Evolutionary conservation across 1,284 basidiomycete genomes (phyloP).

Genomic region (Vanrija sp.): DNA sequence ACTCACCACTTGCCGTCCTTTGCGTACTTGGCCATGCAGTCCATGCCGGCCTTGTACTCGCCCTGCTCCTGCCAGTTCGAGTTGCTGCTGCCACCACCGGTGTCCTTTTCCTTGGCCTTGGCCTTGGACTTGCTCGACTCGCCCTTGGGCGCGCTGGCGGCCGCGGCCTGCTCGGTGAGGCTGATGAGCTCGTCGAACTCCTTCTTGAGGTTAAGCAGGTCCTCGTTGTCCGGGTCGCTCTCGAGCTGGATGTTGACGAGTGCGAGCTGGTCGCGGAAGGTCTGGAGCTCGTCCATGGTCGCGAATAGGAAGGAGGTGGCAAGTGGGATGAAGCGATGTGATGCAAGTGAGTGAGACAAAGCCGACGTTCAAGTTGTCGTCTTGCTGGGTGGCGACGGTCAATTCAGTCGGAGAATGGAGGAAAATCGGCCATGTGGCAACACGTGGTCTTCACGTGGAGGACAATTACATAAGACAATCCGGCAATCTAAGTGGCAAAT

Average conservation of each 20-base stretch:
- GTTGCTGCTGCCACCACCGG: slow-evolving; percentile 6
- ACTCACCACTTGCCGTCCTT: slow-evolving; percentile 70
- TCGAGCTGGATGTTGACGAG: slow-evolving; percentile 84
- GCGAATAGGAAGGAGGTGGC: too few relatives aligned
- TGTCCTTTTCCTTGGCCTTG: slow-evolving; percentile 18
- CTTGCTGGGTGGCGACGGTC: too few relatives aligned
- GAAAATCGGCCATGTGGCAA: too few relatives aligned
- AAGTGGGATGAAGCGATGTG: too few relatives aligned
- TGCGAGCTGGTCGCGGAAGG: slow-evolving; percentile 77
- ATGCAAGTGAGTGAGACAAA: too few relatives aligned
- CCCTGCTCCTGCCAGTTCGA: slow-evolving; percentile 38
- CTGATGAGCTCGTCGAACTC: slow-evolving; percentile 87
- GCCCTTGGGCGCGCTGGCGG: slow-evolving; percentile 15
- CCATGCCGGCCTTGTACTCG: slow-evolving; percentile 69
- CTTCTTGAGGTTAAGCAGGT: slow-evolving; percentile 63
- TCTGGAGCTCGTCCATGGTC: slow-evolving; percentile 63
- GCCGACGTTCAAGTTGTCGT: too few relatives aligned
- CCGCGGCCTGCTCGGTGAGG: slow-evolving; percentile 70
- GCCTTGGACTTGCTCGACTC: slow-evolving; percentile 9
- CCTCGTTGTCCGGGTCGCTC: slow-evolving; percentile 74
- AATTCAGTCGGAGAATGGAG: too few relatives aligned
- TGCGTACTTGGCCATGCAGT: slow-evolving; percentile 86
- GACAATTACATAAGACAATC: too few relatives aligned
- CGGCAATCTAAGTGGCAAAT: too few relatives aligned
- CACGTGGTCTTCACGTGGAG: too few relatives aligned